Percentiles rank a stretch among this genome's conserved stretches.
These are phyloP conservation scores for Podospora bellae-mahoneyi DNA, from an alignment of 495 filamentous ascomycete genomes.

Conservation along the genomic window DNA sequence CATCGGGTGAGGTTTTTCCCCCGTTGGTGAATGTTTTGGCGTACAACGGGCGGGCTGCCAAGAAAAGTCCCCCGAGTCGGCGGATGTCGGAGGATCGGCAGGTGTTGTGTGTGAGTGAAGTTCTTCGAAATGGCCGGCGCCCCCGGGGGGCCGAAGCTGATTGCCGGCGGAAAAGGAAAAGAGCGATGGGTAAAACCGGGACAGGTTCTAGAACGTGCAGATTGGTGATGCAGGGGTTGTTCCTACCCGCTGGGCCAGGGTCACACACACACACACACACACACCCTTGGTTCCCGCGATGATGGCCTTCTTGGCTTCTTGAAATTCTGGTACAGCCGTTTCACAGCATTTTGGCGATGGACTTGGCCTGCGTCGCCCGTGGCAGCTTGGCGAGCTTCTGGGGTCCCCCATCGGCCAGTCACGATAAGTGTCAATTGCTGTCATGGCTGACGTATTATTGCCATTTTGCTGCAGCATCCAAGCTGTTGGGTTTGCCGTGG, in stretches of 20 bases:
- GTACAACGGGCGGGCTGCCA: slow-evolving; percentile 7
- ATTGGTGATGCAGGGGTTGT: background rate
- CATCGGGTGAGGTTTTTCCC: slow-evolving; percentile 11
- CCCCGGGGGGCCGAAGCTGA: slow-evolving; percentile 9
- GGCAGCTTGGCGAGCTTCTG: slow-evolving; percentile 2
- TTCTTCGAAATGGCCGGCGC: background rate
- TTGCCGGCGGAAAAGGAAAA: slow-evolving; percentile 17
- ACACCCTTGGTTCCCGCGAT: background rate
- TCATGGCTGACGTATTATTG: slow-evolving; percentile 7
- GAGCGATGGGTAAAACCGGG: slow-evolving; percentile 19
- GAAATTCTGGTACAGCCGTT: slow-evolving; percentile 3
- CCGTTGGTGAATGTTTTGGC: background rate
- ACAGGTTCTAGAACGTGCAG: slow-evolving; percentile 14
- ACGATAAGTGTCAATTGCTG: slow-evolving; percentile 5
- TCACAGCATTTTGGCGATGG: background rate
- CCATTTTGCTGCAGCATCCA: slow-evolving; percentile 12
- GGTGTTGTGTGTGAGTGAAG: background rate
- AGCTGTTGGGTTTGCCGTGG: background rate
- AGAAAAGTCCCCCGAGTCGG: slow-evolving; percentile 29
- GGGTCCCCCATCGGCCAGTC: background rate
- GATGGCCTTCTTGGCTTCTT: background rate
- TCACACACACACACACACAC: background rate
- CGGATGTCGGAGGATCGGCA: slow-evolving; percentile 30
- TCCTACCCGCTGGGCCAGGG: background rate
- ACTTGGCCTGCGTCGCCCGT: slow-evolving; percentile 1